phyloP scores from a whole-genome alignment of 441 rosid species.

The Gossypium davidsonii region DNA sequence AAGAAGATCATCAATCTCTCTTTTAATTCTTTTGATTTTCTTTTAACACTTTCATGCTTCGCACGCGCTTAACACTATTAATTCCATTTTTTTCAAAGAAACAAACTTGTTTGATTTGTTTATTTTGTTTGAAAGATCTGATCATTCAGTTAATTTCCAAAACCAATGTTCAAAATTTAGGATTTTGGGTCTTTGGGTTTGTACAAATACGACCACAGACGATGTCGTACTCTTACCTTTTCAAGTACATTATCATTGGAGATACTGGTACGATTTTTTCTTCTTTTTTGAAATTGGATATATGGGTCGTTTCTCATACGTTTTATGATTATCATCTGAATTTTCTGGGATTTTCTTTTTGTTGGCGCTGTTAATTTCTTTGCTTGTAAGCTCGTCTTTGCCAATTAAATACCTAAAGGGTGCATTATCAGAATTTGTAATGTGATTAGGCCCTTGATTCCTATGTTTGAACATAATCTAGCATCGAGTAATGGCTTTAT shows the following conservation, averaged over 20 bases:
- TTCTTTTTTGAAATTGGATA: not conserved
- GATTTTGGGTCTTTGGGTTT: not conserved
- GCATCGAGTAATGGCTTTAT: not conserved
- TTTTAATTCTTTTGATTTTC: not conserved
- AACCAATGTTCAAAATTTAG: not conserved
- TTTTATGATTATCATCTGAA: not conserved
- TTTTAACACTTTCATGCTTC: not conserved
- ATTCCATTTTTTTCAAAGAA: not conserved
- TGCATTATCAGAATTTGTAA: not conserved
- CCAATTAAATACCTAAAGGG: not conserved
- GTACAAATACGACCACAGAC: not conserved
- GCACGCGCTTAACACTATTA: not conserved
- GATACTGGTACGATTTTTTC: constrained; percentile 17
- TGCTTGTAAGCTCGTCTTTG: not conserved
- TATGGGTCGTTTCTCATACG: not conserved
- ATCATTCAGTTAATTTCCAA: not conserved
- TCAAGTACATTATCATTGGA: constrained; percentile 27
- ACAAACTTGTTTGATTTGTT: not conserved
- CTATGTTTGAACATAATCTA: not conserved
- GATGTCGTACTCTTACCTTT: constrained; percentile 29
- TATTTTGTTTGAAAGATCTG: constrained; percentile 4
- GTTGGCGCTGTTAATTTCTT: not conserved
- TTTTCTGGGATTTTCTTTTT: not conserved
- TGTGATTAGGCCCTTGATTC: not conserved
- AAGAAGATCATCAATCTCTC: not conserved